Evolutionary conservation across 2,329 filamentous ascomycete species (phyloP), one percentile per base, ranked within the genome.

Genomic region (Nigrospora oryzae): DNA sequence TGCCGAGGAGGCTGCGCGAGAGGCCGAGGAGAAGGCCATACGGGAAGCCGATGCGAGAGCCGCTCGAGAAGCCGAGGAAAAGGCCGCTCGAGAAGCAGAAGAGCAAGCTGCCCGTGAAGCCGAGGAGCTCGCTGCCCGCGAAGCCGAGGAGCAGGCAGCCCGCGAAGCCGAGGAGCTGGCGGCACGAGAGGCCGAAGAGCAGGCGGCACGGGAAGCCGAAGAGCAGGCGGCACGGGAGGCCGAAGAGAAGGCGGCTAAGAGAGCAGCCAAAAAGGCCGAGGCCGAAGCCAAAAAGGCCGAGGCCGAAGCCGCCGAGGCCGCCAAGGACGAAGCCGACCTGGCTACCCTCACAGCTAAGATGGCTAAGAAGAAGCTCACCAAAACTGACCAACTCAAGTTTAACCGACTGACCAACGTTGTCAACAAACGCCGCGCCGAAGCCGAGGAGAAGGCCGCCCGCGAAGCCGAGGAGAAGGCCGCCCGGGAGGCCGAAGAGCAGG

Each of bases 271-370:
- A 17, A 44, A 34, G 28, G 36, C 32, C 1, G 42, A 43, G 40
- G 43, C 43, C n/a, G 47, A 47, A 2, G 23, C 23, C 23, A 28
- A 28, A 17, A 44, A 34, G 28, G 36, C 32, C 1, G 42, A 43
- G 41, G 43, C 43, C 13, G 47, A 47, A 40, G 35, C 40, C 32
- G 34, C 30, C 30, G 48, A 39, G 11, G 34, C 42, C 14, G 48
- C 34, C 11, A 37, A 36, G 7, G 49, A 53, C 19, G 36, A 49
- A 17, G 41, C 38, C 12, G 43, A 50, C 31, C 35, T 47, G 11
- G 37, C 23, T 17, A 46, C 57, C 71, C 58, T 73, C 5, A 69
- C 68, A 37, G 62, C 64, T 19, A 78, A 75, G 54, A 76, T 73
- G 52, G 63, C 64, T 2, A 73, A 70, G 51, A 78, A 72, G 55